These are phyloP conservation scores for Hansenula lynferdii DNA, from an alignment of 1,139 yeast genomes.

Conservation along the genomic window DNA sequence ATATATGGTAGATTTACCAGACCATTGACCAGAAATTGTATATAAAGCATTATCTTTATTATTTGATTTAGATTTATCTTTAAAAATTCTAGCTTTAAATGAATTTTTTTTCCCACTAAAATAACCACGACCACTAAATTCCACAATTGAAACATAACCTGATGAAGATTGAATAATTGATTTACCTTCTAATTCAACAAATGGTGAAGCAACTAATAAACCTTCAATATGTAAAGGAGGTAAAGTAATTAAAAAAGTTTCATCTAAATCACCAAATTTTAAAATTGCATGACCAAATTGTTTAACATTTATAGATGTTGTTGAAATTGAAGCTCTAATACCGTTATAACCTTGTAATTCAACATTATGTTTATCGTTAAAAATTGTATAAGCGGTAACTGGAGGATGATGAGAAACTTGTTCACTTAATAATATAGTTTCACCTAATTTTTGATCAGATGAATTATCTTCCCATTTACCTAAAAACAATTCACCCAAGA, in stretches of 20 bases:
- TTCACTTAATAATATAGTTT: constrained; percentile 73
- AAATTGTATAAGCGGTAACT: constrained; percentile 78
- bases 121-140: constrained; percentile 90
- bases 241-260: constrained; percentile 74
- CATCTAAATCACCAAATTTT: constrained; percentile 54
- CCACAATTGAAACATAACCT: constrained; percentile 72
- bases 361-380: constrained; percentile 65
- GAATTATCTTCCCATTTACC: constrained; percentile 72
- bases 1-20: constrained; percentile 55
- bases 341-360: constrained; percentile 85
- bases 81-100: constrained; percentile 77
- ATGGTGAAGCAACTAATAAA: constrained; percentile 82
- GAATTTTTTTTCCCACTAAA: constrained; percentile 94
- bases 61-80: constrained; percentile 43
- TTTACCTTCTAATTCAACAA: constrained; percentile 83
- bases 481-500: constrained; percentile 86
- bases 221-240: constrained; percentile 98
- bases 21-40: constrained; percentile 91
- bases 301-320: constrained; percentile 74
- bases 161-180: constrained; percentile 76
- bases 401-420: constrained; percentile 98
- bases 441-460: constrained; percentile 48
- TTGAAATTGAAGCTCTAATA: constrained; percentile 75
- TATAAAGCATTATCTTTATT: constrained; percentile 59
- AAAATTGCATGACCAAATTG: constrained; percentile 90